Evolutionary conservation across 768 basidiomycete species (phyloP).

Genomic region (Lactarius indigo): DNA sequence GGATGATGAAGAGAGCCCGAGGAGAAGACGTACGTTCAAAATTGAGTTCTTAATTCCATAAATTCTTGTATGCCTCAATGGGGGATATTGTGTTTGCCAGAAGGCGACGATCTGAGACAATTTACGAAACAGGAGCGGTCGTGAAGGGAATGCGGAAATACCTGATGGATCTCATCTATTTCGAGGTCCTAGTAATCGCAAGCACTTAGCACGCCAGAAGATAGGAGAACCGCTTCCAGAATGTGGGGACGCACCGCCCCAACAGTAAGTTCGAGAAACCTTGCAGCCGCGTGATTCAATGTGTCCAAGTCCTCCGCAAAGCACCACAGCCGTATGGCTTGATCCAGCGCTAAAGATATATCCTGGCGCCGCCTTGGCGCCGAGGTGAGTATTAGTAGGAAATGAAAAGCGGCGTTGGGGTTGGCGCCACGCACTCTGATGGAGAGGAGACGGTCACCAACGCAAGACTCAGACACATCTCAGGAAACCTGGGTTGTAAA

Average conservation of each 20-base stretch:
- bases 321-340: constrained; percentile 60
- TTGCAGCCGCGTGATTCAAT: constrained; percentile 62
- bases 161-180: neutral
- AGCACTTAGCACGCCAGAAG: neutral
- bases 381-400: neutral
- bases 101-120: constrained; percentile 53
- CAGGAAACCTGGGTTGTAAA: constrained; percentile 54
- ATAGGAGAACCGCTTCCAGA: neutral
- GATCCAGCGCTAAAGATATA: constrained; percentile 59
- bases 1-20: neutral
- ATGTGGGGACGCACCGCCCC: constrained; percentile 45
- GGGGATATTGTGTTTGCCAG: constrained; percentile 59
- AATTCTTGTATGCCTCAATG: constrained; percentile 47
- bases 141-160: constrained; percentile 1
- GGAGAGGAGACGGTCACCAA: constrained; percentile 66
- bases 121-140: neutral
- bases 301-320: constrained; percentile 62
- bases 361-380: constrained; percentile 46
- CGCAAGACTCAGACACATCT: constrained; percentile 63
- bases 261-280: constrained; percentile 52
- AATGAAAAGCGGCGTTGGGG: neutral
- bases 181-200: neutral
- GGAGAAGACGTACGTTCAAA: constrained; percentile 49
- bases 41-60: constrained; percentile 54
- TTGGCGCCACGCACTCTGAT: constrained; percentile 49